Evolutionary conservation across 208 protist genomes (phyloP).

Genomic region (Acanthamoeba triangularis): DNA sequence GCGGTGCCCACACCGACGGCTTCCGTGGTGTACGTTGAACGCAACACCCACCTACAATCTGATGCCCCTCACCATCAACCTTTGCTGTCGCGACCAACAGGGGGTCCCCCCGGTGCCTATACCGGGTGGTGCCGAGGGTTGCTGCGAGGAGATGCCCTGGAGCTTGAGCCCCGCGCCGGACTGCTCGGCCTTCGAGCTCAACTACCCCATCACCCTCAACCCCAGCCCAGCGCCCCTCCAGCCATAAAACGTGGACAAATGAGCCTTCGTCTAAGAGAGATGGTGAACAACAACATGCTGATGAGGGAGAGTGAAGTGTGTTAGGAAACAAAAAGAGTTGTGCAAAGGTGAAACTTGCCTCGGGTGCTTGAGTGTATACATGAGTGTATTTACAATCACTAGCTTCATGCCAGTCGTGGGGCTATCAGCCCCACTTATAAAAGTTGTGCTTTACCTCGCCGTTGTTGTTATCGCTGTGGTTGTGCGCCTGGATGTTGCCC

Average conservation of each 20-base stretch:
- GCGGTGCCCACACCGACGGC: background rate
- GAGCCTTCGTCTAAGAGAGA: background rate
- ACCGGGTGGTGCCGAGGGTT: background rate
- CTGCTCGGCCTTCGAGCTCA: background rate
- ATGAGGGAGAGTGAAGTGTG: background rate
- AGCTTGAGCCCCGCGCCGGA: background rate
- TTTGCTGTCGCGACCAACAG: background rate
- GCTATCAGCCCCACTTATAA: conserved; percentile 39
- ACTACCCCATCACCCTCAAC: conserved; percentile 28
- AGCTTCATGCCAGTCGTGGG: too few species aligned
- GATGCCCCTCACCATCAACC: too few species aligned
- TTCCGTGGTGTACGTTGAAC: background rate
- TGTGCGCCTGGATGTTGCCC: background rate
- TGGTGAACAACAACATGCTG: too few species aligned
- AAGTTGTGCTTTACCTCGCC: conserved; percentile 38
- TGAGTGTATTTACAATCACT: background rate
- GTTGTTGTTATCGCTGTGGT: background rate
- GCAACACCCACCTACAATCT: too few species aligned
- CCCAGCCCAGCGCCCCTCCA: background rate
- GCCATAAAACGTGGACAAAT: background rate
- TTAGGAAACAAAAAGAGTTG: too few species aligned
- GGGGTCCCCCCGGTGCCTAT: background rate
- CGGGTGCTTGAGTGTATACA: background rate
- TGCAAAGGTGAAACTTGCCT: too few species aligned
- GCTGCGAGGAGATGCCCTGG: conserved; percentile 22